These are phyloP conservation scores for Aspergillus sp. DNA, from an alignment of 2,329 filamentous ascomycete genomes.

Conservation along the genomic window DNA sequence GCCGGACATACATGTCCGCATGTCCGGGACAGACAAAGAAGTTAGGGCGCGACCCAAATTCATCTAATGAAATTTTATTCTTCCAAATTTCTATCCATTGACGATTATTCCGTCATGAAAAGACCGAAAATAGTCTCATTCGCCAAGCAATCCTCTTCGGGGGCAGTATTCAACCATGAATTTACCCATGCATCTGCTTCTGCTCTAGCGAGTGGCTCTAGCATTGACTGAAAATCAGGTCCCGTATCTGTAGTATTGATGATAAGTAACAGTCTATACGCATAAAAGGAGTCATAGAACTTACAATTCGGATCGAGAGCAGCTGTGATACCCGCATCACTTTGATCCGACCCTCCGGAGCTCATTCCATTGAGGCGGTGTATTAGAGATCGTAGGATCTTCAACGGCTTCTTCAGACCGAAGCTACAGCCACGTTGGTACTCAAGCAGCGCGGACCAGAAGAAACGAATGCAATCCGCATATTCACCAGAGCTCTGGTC, in stretches of 20 bases:
- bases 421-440: slow-evolving; percentile 38
- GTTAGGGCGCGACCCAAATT: neutral
- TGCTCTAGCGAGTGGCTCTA: neutral
- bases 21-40: neutral
- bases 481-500: slow-evolving; percentile 12
- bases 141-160: neutral
- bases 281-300: too few species aligned
- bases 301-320: neutral
- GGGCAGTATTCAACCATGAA: neutral
- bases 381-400: slow-evolving; percentile 32
- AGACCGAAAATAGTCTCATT: neutral
- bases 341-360: neutral
- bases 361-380: slow-evolving; percentile 5
- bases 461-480: slow-evolving; percentile 36
- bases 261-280: too few species aligned
- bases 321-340: neutral
- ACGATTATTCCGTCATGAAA: neutral
- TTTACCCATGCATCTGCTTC: neutral
- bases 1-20: too few species aligned
- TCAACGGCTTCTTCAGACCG: slow-evolving; percentile 38
- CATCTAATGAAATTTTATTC: neutral
- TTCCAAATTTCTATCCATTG: neutral
- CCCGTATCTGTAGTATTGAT: neutral
- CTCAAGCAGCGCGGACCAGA: slow-evolving; percentile 39
- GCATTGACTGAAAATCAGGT: neutral